Evolutionary conservation across 306 rosid species (phyloP).

Genomic region (Pueraria montana): DNA sequence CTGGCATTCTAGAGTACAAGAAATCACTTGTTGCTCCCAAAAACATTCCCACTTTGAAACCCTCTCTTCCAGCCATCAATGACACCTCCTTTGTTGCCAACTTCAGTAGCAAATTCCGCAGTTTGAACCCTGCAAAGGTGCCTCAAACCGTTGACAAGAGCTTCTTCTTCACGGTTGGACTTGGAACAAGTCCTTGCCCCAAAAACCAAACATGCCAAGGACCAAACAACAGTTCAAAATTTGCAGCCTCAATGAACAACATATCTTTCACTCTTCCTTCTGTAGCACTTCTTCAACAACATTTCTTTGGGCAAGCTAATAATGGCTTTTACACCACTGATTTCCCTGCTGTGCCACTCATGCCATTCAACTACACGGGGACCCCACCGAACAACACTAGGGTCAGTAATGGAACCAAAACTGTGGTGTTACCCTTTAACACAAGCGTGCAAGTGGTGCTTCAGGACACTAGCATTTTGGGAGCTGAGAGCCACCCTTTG

Average conservation of each 20-base stretch:
- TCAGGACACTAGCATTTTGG: constrained; percentile 77
- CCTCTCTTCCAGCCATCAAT: constrained; percentile 61
- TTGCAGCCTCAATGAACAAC: constrained; percentile 72
- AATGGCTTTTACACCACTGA: constrained; percentile 56
- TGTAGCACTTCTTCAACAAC: constrained; percentile 70
- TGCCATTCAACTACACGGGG: constrained; percentile 64
- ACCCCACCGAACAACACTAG: constrained; percentile 63
- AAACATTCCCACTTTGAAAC: constrained; percentile 51
- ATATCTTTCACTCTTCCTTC: constrained; percentile 67
- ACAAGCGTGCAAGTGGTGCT: constrained; percentile 61
- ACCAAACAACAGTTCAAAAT: constrained; percentile 70
- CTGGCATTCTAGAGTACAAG: constrained; percentile 70
- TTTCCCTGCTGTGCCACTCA: constrained; percentile 62
- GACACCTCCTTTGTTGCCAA: constrained; percentile 68
- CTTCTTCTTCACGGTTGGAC: constrained; percentile 73
- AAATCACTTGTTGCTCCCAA: constrained; percentile 20
- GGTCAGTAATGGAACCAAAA: constrained; percentile 61
- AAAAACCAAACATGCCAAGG: constrained; percentile 79
- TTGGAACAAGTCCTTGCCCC: constrained; percentile 75
- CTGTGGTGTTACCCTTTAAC: constrained; percentile 51
- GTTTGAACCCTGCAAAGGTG: constrained; percentile 77
- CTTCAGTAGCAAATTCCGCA: constrained; percentile 56
- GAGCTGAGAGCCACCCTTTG: constrained; percentile 82
- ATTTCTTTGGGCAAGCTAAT: constrained; percentile 52
- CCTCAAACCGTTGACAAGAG: constrained; percentile 59